phyloP scores from a whole-genome alignment of 2,329 filamentous ascomycete species.

The Dactylellina parvicollis region DNA sequence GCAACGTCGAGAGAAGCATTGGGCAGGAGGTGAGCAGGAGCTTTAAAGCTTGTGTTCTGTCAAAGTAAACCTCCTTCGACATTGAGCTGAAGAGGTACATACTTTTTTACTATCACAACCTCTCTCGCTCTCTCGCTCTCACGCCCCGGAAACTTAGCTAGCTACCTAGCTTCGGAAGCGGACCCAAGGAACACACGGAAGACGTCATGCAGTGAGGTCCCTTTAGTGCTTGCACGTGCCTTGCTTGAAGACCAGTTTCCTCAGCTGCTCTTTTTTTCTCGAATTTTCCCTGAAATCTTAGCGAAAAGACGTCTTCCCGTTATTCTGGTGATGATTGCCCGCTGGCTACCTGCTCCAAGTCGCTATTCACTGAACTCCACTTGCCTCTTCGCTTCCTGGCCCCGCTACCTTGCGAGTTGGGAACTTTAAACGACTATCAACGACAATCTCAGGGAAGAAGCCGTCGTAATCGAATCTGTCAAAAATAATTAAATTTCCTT shows the following conservation, averaged over 20 bases:
- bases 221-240: slow-evolving; percentile 44
- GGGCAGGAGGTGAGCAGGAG: slow-evolving; percentile 30
- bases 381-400: slow-evolving; percentile 51
- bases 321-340: slow-evolving; percentile 41
- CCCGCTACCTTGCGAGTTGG: slow-evolving; percentile 31
- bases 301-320: background rate
- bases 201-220: slow-evolving; percentile 38
- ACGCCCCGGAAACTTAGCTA: background rate
- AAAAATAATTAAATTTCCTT: slow-evolving; percentile 37
- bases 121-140: background rate
- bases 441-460: slow-evolving; percentile 28
- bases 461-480: slow-evolving; percentile 43
- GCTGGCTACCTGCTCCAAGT: no score
- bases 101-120: background rate
- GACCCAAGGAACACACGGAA: slow-evolving; percentile 40
- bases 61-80: slow-evolving; percentile 26
- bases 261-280: slow-evolving; percentile 10
- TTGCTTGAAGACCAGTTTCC: slow-evolving; percentile 10
- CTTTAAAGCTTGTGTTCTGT: slow-evolving; percentile 40
- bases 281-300: background rate
- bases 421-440: slow-evolving; percentile 41
- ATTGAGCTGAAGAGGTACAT: slow-evolving; percentile 31
- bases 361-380: slow-evolving; percentile 45
- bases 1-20: slow-evolving; percentile 43
- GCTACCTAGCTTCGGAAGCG: slow-evolving; percentile 16